Evolutionary conservation across 768 basidiomycete genomes (phyloP), one percentile per base, ranked within the genome.

Genomic region (Strobilomyces confusus): DNA sequence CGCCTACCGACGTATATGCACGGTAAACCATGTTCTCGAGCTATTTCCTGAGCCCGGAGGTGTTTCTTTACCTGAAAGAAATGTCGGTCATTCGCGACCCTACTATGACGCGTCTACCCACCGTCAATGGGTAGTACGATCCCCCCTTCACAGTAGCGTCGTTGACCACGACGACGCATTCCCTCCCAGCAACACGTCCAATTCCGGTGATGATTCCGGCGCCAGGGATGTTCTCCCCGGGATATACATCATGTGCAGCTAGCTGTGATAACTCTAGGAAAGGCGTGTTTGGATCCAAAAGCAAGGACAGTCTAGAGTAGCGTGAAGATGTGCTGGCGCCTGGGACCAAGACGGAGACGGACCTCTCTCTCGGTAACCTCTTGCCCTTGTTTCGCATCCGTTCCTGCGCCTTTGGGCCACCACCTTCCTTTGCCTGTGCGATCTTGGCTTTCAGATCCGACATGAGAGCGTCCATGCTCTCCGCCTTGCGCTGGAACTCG

Each of bases 131-230:
- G 64, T 92, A 92, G 69, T 95, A 95, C 1, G 89, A 89, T 9
- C 93, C 93, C 14, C 93, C 93, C 68, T 94, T 94, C 25, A 93
- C 91, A 8, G 91, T 93, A 30, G 93, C 87, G 65, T 98, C 94
- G 68, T 97, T 98, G n/a, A 91, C 88, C 5, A 95, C 85, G 5
- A 98, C 71, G 58, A 97, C 83, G 63, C 91, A 94, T 69, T 95
- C 90, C 53, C 80, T 75, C 1, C 92, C 92, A 22, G 85, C 79
- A 36, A 94, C 83, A 29, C 89, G 75, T 3, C 87, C 87, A 55
- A 87, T 79, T 20, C 94, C 94, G 3, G 93, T 92, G 55, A 98
- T 89, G 40, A 98, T 80, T 4, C 93, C 95, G 2, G 92, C 94
- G 0, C 87, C 89, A 19, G 95, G 93, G 29, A 97, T 82, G 48